These are phyloP conservation scores for Harringtonia lauricola DNA, from an alignment of 2,329 filamentous ascomycete genomes.

Conservation along the genomic window DNA sequence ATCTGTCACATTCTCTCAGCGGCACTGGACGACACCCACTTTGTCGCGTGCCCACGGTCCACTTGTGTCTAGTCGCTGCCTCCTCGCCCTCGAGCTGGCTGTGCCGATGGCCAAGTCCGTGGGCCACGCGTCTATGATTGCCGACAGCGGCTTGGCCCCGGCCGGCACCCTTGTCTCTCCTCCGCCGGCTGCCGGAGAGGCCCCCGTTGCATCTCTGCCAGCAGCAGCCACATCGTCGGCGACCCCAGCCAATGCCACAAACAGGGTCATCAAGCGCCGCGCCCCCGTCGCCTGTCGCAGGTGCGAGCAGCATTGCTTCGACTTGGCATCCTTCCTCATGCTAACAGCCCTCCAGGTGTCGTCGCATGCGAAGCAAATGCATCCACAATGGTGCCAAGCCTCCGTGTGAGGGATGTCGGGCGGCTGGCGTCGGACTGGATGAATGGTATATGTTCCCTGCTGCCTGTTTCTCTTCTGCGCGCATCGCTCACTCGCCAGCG, in stretches of 20 bases:
- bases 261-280: conserved; percentile 12
- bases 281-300: conserved; percentile 14
- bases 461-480: not conserved
- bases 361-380: conserved; percentile 15
- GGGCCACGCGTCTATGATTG: not conserved
- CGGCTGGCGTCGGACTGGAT: conserved; percentile 33
- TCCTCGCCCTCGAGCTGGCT: too few relatives aligned
- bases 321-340: not conserved
- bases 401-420: conserved; percentile 36
- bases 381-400: conserved; percentile 11
- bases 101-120: not conserved
- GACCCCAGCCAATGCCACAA: not conserved
- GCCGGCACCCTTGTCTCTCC: too few relatives aligned
- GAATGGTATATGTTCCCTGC: conserved; percentile 32
- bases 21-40: too few relatives aligned
- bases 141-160: not conserved
- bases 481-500: not conserved
- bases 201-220: too few relatives aligned
- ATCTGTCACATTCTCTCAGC: too few relatives aligned
- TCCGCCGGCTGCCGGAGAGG: not conserved
- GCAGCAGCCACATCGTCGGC: not conserved
- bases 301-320: conserved; percentile 1
- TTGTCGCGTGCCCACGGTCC: too few relatives aligned
- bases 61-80: too few relatives aligned
- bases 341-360: conserved; percentile 9